Percentiles rank a stretch among this genome's conserved stretches.
Conservation (phyloP, 2,329 filamentous ascomycete species). For the Ascochyta clinopodiicola region DNA sequence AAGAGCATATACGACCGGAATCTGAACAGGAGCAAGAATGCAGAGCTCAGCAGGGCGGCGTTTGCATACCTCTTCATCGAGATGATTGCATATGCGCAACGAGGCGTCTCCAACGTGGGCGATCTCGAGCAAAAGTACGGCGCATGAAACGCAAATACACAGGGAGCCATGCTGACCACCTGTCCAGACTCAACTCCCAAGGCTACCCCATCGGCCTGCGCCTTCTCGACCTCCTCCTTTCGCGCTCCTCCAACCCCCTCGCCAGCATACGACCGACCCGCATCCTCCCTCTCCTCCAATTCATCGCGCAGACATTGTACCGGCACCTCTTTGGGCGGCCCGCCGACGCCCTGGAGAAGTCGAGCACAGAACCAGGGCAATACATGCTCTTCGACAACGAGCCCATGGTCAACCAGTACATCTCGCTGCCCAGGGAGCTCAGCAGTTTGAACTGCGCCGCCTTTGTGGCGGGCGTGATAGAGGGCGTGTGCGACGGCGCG, state of each 20-base stretch:
- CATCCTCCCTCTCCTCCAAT: conserved; percentile 89
- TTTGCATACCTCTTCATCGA: conserved; percentile 97
- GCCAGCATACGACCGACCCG: conserved; percentile 74
- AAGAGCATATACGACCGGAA: conserved; percentile 99
- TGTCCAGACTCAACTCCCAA: conserved; percentile 79
- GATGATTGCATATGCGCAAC: conserved; percentile 95
- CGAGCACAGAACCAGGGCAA: conserved; percentile 83
- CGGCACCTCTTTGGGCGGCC: conserved; percentile 88
- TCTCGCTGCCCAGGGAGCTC: conserved; percentile 94
- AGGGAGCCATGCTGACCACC: background rate
- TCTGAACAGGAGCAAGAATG: conserved; percentile 84
- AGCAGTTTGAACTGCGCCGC: conserved; percentile 95
- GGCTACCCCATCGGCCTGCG: conserved; percentile 94
- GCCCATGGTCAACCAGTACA: conserved; percentile 91
- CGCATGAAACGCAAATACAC: background rate
- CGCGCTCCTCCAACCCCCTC: conserved; percentile 60
- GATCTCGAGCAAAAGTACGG: conserved; percentile 87
- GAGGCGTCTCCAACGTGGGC: conserved; percentile 86
- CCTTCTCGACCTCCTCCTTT: conserved; percentile 92
- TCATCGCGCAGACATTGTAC: conserved; percentile 93
- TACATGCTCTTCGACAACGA: conserved; percentile 99
- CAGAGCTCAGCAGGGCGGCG: conserved; percentile 88
- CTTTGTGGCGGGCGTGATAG: conserved; percentile 92
- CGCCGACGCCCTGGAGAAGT: conserved; percentile 92
- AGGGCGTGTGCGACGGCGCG: conserved; percentile 93